Evolutionary conservation across 2,329 filamentous ascomycete species (phyloP), one percentile per base, ranked within the genome.

Genomic region (Xylariaceae sp.): DNA sequence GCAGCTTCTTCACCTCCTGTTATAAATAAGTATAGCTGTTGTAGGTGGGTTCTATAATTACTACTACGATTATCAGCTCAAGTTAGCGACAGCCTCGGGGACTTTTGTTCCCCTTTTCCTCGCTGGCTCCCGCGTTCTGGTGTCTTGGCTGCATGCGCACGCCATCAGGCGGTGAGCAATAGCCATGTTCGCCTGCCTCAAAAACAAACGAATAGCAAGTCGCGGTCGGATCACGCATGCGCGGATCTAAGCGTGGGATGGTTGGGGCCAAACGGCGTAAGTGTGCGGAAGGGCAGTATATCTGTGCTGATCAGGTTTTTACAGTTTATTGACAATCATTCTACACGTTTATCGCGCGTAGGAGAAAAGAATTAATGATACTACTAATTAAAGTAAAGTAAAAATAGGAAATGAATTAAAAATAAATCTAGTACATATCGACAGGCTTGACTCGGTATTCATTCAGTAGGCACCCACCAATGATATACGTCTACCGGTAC

Each of bases 131-230:
- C 27, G 35, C 48, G 42, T 35, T 44, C 24, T 49, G 13, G 21
- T 23, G 40, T 53, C 49, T 53, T 56, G 48, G 48, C 53, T 50
- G 56, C 56, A 56, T 56, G 45, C 46, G 48, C 53, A 53, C 40
- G 43, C 49, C 53, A 50, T 53, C 36, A 50, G 41, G 56, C 56
- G 53, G 56, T 58, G 56, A 56, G 44, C 36, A 46, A 36, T 48
- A 44, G 39, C 16, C 39, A 53, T 41, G 44, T 24, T 50, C 40
- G 45, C 21, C 51, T 44, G 33, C 45, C 40, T 44, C 47, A 6
- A 23, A n/a, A 43, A 33, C 26, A 52, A 49, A 35, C 44, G 20
- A 45, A 53, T 43, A 13, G 27, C 18, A 24, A 33, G 30, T 16
- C 24, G 11, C 11, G 20, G 35, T 40, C 55, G 40, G 46, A 58